Base-by-base conservation (phyloP, 1,139 yeast genomes). In the Debaryomycetaceae sp. region DNA sequence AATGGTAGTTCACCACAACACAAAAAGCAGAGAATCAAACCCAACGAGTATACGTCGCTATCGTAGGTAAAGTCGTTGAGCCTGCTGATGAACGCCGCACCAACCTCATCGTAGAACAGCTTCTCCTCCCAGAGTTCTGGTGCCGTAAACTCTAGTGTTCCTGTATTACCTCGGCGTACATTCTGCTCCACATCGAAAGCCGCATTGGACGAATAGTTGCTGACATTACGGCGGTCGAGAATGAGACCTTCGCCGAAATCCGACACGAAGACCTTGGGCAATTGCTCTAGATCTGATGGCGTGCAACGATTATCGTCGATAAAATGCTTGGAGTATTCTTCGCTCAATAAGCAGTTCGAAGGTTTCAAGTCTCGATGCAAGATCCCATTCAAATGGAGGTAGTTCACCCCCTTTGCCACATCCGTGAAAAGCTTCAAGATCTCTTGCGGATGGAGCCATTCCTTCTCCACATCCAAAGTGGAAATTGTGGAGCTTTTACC, bases 161-260 rank as follows among this genome's bases (percentile, higher is more conserved):
- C 95, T 0, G 95, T 85, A 27, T 76, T 71, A 0, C 95, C 95
- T 7, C 52, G 44, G 13, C 66, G 39, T 16, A 53, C 60, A 2
- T 37, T 41, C 24, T 26, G 19, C 32, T 30, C 21, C n/a, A 33
- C 24, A n/a, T 36, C 26, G 6, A 15, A 22, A 8, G 16, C 21
- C 14, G 25, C 5, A 10, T 18, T 10, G 20, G 10, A 10, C 15
- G 23, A 20, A 11, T 28, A 15, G 7, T 30, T 38, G 3, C 40
- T 27, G 4, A 37, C 27, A 5, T 41, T 39, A 21, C 51, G 57
- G 32, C 57, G 58, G 32, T 56, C 85, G 27, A 77, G 77, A 39
- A 80, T 61, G 38, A 81, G 83, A 4, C 93, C 83, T 49, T 86
- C 95, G 2, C 96, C 95, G 49, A 86, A 80, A 53, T 86, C 95